Evolutionary conservation across 192 early-diverging fungal species (phyloP).

Genomic region (Funneliformis geosporum): DNA sequence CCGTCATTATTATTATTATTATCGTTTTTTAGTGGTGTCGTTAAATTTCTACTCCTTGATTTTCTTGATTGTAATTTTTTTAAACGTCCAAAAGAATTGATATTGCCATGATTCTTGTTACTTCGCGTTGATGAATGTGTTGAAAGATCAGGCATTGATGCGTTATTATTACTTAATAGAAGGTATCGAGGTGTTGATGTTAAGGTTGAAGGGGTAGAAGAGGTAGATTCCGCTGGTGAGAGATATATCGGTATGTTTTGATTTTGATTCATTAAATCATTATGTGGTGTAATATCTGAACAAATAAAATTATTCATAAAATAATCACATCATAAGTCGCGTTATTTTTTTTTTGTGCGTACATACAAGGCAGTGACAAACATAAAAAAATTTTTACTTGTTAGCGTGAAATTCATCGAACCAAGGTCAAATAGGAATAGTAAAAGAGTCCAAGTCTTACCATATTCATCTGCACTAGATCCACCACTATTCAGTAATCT

Average conservation of each 20-base stretch:
- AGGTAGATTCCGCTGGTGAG: background rate
- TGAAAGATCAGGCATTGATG: constrained; percentile 1
- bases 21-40: background rate
- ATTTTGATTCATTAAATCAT: background rate
- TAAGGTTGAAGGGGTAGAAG: background rate
- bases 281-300: background rate
- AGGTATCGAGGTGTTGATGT: background rate
- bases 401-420: background rate
- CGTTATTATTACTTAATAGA: background rate
- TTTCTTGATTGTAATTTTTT: background rate
- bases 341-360: too few species aligned
- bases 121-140: constrained; percentile 17
- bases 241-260: background rate
- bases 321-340: too few species aligned
- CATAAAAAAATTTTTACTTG: background rate
- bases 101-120: background rate
- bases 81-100: background rate
- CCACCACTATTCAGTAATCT: background rate
- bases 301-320: too few species aligned
- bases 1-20: background rate
- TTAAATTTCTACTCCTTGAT: background rate
- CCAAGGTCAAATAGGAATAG: background rate
- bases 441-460: background rate
- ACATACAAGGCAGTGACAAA: too few species aligned
- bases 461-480: constrained; percentile 12